Conservation (phyloP, 805 yeast species). For the Lachancea thermotolerans region DNA sequence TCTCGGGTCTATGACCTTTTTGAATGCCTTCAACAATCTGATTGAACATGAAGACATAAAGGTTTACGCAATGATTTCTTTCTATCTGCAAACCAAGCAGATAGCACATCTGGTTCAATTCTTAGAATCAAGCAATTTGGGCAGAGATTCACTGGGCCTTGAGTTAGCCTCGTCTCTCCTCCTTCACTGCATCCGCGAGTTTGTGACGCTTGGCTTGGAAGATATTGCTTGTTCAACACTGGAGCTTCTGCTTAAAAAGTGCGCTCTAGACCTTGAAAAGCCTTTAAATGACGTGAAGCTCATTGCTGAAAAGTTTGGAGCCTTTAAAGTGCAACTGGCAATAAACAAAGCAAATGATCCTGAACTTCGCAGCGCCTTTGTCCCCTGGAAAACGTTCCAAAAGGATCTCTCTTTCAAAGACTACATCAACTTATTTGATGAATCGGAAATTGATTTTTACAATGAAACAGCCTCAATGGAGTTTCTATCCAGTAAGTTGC, state of each 20-base stretch:
- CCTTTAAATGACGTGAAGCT: conserved; percentile 5
- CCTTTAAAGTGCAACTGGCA: conserved; percentile 7
- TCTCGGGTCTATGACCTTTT: conserved; percentile 14
- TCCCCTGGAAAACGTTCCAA: conserved; percentile 11
- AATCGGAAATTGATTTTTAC: conserved; percentile 10
- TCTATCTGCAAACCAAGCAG: conserved; percentile 22
- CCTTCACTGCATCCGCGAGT: conserved; percentile 2
- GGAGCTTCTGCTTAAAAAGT: neutral
- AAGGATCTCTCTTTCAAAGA: conserved; percentile 10
- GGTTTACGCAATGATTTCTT: conserved; percentile 12
- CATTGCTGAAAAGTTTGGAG: conserved; percentile 15
- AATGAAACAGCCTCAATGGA: conserved; percentile 10
- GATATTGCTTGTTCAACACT: conserved; percentile 2
- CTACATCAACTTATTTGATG: conserved; percentile 7
- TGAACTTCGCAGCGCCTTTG: neutral
- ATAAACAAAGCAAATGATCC: neutral
- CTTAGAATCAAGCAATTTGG: neutral
- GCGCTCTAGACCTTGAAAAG: conserved; percentile 6
- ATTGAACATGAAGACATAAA: conserved; percentile 5
- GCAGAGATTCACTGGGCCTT: neutral
- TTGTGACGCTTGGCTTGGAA: conserved; percentile 6
- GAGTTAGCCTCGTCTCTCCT: conserved; percentile 6
- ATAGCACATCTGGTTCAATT: conserved; percentile 12
- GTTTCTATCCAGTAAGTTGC: conserved; percentile 13
- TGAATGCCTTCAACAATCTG: conserved; percentile 6